phyloP scores from a whole-genome alignment of 2,329 filamentous ascomycete species.

The Grosmannia huntii region DNA sequence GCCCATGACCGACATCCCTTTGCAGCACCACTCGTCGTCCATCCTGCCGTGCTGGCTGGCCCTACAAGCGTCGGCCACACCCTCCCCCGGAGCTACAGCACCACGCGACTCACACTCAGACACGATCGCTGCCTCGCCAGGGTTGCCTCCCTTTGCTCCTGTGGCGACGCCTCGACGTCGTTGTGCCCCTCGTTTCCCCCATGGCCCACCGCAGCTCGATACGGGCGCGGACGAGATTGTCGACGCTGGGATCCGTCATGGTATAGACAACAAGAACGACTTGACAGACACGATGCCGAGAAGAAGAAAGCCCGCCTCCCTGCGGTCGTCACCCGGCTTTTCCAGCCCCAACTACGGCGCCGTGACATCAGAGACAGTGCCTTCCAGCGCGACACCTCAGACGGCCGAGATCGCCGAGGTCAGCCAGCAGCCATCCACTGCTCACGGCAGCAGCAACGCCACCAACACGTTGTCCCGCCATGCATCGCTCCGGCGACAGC shows the following conservation, averaged over 20 bases:
- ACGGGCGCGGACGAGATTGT: not conserved
- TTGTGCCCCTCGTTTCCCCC: not conserved
- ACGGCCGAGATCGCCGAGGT: not conserved
- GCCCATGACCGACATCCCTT: slow-evolving; percentile 11
- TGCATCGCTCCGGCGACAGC: slow-evolving; percentile 7
- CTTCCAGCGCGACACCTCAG: slow-evolving; percentile 6
- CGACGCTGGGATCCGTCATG: not conserved
- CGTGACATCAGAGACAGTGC: slow-evolving; percentile 6
- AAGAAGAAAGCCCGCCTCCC: slow-evolving; percentile 6
- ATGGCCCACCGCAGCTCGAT: slow-evolving; percentile 3
- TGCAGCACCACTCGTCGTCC: slow-evolving; percentile 4
- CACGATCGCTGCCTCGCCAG: not conserved
- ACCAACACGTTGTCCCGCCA: slow-evolving; percentile 1
- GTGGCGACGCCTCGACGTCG: not conserved
- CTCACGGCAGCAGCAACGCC: not conserved
- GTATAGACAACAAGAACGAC: not conserved
- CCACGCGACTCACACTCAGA: not conserved
- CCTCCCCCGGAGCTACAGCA: not conserved
- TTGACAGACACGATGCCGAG: not conserved
- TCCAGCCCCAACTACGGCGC: slow-evolving; percentile 21
- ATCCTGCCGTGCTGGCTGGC: slow-evolving; percentile 9
- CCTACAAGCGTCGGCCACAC: not conserved
- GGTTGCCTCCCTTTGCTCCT: not conserved
- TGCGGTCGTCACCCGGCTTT: slow-evolving; percentile 20
- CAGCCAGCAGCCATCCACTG: not conserved